Base-by-base conservation (phyloP, 805 yeast species). In the Starmerella bombi region DNA sequence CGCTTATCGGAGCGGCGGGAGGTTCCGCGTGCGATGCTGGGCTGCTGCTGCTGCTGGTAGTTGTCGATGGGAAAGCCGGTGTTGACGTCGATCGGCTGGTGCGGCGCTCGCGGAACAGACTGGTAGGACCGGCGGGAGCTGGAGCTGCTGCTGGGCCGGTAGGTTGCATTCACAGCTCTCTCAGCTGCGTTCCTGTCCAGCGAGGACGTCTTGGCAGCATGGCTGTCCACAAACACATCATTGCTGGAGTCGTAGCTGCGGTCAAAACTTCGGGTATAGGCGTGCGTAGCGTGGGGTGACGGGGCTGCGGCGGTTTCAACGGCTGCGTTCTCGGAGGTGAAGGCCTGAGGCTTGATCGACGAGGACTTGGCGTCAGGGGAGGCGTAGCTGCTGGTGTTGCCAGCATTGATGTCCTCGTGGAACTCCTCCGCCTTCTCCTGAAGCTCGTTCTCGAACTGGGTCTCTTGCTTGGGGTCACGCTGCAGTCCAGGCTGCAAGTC, bases 31-130 rank as follows among this genome's bases (percentile, higher is more conserved):
- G 27, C 12, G 4, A 21, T 25, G 8, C n/a, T 14, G 8, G 35
- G 9, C n/a, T 5, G 17, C 17, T 12, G 17, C 17, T 28, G n/a
- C 10, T 8, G 12, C 34, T 32, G 14, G 10, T n/a, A 10, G 18
- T 36, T 23, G 37, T 46, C 47, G 8, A 41, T 29, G 18, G 50
- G 47, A 43, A 46, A 46, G 5, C 50, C 50, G 3, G 46, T 47
- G 42, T 28, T 44, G 25, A 46, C 45, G 21, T 46, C 50, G 19
- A 47, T 41, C 6, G 50, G 44, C 36, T 34, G 39, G 35, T 46
- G 46, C n/a, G 18, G 23, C 30, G 34, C 32, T 27, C 25, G 29
- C 12, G 27, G 21, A 12, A 32, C 3, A 4, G 44, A 21, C 18
- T 15, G 36, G 32, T 7, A 22, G 12, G 40, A 25, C 23, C 31